These are phyloP conservation scores for Bipolaris victoriae DNA, from an alignment of 2,329 filamentous ascomycete species.

Conservation along the genomic window DNA sequence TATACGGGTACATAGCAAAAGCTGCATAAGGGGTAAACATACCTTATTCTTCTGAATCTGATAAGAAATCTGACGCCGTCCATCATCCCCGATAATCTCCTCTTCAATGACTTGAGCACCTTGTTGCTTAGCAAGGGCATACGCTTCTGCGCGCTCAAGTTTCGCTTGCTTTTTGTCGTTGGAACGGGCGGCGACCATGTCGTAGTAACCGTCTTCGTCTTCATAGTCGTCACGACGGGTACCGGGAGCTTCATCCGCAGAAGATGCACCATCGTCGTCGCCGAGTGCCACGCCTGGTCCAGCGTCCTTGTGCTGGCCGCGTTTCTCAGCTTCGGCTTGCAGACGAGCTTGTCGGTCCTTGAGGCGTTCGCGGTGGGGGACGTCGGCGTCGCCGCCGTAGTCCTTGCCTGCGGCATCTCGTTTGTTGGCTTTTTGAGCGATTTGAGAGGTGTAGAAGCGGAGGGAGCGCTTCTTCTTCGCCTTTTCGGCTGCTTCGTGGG, in stretches of 20 bases:
- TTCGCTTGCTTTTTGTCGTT: slow-evolving; percentile 74
- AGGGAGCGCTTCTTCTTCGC: slow-evolving; percentile 87
- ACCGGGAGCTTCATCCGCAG: slow-evolving; percentile 62
- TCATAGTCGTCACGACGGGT: slow-evolving; percentile 48
- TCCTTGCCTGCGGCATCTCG: slow-evolving; percentile 75
- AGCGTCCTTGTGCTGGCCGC: slow-evolving; percentile 67
- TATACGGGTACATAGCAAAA: no score
- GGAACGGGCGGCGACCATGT: slow-evolving; percentile 76
- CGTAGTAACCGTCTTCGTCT: slow-evolving; percentile 80
- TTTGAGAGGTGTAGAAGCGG: slow-evolving; percentile 97
- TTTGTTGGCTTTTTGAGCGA: slow-evolving; percentile 91
- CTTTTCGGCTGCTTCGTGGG: slow-evolving; percentile 83
- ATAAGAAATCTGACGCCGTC: slow-evolving; percentile 91
- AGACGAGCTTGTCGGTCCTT: slow-evolving; percentile 85
- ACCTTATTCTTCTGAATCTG: slow-evolving; percentile 98
- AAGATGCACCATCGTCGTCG: slow-evolving; percentile 69
- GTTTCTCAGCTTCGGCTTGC: slow-evolving; percentile 84
- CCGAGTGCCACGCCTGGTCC: slow-evolving; percentile 66
- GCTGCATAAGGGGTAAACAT: not conserved
- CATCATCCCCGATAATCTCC: slow-evolving; percentile 76
- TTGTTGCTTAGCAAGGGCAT: slow-evolving; percentile 60
- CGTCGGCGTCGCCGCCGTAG: slow-evolving; percentile 78
- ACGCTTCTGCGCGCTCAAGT: slow-evolving; percentile 67
- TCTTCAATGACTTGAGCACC: slow-evolving; percentile 68
- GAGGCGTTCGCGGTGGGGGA: slow-evolving; percentile 87